Percentiles rank a stretch among this genome's conserved stretches.
Conservation (phyloP, 2,329 filamentous ascomycete genomes). For the Trichophyton verrucosum region DNA sequence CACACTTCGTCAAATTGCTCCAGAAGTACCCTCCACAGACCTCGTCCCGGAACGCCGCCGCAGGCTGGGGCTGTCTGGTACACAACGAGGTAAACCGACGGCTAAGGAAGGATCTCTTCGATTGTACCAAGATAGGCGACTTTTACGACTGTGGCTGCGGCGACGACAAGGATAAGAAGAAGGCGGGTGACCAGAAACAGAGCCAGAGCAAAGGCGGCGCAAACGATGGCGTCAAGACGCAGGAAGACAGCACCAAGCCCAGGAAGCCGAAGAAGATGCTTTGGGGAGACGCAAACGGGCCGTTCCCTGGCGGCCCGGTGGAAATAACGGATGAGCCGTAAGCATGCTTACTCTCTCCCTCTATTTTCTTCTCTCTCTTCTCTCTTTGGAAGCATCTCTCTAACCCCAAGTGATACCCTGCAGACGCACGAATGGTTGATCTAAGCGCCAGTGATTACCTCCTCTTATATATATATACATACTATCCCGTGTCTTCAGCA, state of each 20-base stretch:
- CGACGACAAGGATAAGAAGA: background rate
- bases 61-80: conserved; percentile 54
- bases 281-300: conserved; percentile 1
- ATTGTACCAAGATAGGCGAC: conserved; percentile 52
- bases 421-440: conserved; percentile 4
- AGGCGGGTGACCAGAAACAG: background rate
- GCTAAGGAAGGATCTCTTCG: conserved; percentile 48
- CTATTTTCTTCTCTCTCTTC: background rate
- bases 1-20: conserved; percentile 50
- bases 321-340: conserved; percentile 15
- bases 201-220: background rate
- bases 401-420: background rate
- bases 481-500: background rate
- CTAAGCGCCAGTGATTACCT: background rate
- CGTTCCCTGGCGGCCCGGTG: conserved; percentile 8
- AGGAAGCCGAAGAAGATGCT: conserved; percentile 7
- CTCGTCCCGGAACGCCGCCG: conserved; percentile 48
- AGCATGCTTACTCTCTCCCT: background rate
- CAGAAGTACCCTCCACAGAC: conserved; percentile 53
- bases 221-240: conserved; percentile 5
- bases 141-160: conserved; percentile 54
- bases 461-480: background rate
- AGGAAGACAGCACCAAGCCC: background rate
- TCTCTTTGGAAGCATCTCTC: background rate
- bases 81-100: conserved; percentile 55